Conservation (phyloP, 129 eudicot species). For the Pittosporum tobira region DNA sequence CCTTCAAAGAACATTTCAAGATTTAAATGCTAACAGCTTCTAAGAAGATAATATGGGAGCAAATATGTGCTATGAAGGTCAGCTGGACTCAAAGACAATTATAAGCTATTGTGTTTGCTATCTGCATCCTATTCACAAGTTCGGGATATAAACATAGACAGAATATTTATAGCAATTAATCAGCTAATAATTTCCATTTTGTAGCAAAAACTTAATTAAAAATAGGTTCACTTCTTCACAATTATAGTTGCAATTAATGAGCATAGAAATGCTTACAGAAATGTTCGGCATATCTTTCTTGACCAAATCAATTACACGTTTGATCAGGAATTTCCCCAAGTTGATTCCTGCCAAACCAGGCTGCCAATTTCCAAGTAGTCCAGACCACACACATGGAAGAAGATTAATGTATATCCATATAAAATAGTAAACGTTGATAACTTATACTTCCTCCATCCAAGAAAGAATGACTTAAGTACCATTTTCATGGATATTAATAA, state of each 20-base stretch:
- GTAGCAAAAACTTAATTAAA: not conserved
- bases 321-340: constrained; percentile 88
- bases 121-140: not conserved
- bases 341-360: constrained; percentile 96
- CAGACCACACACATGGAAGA: constrained; percentile 13
- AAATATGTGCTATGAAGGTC: not conserved
- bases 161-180: not conserved
- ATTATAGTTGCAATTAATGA: constrained; percentile 4
- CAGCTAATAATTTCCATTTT: not conserved
- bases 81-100: not conserved
- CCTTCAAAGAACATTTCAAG: not conserved
- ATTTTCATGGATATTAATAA: too few species aligned
- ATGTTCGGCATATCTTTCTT: constrained; percentile 82
- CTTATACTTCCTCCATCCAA: too few species aligned
- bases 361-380: constrained; percentile 40
- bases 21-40: not conserved
- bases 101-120: not conserved
- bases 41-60: not conserved
- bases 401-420: not conserved
- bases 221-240: not conserved
- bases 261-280: constrained; percentile 40
- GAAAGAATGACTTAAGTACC: too few species aligned
- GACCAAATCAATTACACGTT: constrained; percentile 88
- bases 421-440: too few species aligned
- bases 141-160: not conserved